Conservation (phyloP, 129 eudicot species). For the Sambucus nigra region DNA sequence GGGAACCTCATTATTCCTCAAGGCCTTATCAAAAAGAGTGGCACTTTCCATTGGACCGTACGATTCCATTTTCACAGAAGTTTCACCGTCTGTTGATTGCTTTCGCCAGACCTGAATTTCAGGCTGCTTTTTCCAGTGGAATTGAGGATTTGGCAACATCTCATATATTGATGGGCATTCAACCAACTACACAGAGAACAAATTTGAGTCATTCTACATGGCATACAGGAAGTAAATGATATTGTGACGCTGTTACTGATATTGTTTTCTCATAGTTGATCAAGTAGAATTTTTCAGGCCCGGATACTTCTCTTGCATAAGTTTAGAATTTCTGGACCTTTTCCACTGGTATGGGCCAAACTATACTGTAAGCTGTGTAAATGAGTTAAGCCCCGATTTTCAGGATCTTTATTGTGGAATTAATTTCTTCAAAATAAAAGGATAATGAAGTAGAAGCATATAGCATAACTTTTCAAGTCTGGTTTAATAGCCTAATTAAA, state of each 20-base stretch:
- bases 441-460: not conserved
- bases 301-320: too few relatives aligned
- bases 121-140: constrained; percentile 80
- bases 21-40: constrained; percentile 61
- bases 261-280: too few relatives aligned
- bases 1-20: constrained; percentile 71
- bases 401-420: not conserved
- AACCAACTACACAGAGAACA: constrained; percentile 38
- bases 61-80: constrained; percentile 34
- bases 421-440: not conserved
- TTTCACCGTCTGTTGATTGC: constrained; percentile 33
- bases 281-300: too few relatives aligned
- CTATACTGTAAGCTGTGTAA: not conserved
- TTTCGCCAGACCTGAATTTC: constrained; percentile 68
- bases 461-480: not conserved
- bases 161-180: constrained; percentile 92
- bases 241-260: not conserved
- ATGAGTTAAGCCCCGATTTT: not conserved
- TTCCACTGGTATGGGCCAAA: too few relatives aligned
- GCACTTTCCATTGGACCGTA: constrained; percentile 44
- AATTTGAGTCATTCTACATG: not conserved
- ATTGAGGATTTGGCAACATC: constrained; percentile 79
- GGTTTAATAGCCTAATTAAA: not conserved
- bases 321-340: too few relatives aligned
- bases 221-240: not conserved